These are phyloP conservation scores for Tulasnella calospora DNA, from an alignment of 768 basidiomycete genomes.

Conservation along the genomic window DNA sequence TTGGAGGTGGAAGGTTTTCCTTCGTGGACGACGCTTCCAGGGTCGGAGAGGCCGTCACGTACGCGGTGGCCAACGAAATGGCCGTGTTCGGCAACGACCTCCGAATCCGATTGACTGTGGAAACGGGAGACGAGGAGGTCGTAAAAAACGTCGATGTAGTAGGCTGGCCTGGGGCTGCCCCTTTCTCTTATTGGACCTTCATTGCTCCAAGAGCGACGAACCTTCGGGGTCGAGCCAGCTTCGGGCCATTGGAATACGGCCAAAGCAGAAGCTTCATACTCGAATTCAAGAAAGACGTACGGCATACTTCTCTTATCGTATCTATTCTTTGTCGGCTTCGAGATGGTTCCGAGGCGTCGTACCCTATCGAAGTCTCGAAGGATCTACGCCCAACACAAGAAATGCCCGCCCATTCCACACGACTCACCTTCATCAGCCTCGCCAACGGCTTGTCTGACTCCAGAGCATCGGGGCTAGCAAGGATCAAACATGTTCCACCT, in stretches of 20 bases:
- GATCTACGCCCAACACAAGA: background rate
- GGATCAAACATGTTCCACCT: background rate
- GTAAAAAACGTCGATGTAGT: constrained; percentile 3
- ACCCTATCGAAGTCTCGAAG: background rate
- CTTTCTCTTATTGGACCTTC: no score
- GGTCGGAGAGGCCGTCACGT: constrained; percentile 27
- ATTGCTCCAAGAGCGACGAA: background rate
- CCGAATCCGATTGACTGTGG: background rate
- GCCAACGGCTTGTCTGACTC: background rate
- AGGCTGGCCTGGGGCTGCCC: background rate
- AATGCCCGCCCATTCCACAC: background rate
- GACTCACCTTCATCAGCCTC: background rate
- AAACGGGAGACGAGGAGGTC: constrained; percentile 20
- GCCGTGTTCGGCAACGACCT: constrained; percentile 26
- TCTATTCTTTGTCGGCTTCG: background rate
- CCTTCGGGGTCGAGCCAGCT: background rate
- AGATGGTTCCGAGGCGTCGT: background rate
- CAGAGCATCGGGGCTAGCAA: background rate
- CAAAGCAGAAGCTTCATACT: background rate
- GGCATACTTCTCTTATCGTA: background rate
- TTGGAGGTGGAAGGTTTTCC: constrained; percentile 12
- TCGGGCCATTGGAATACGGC: background rate
- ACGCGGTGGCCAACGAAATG: constrained; percentile 25
- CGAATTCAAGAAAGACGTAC: background rate
- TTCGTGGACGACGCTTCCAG: constrained; percentile 28